Conservation (phyloP, 1,139 yeast genomes). For the Wickerhamomyces sp. region DNA sequence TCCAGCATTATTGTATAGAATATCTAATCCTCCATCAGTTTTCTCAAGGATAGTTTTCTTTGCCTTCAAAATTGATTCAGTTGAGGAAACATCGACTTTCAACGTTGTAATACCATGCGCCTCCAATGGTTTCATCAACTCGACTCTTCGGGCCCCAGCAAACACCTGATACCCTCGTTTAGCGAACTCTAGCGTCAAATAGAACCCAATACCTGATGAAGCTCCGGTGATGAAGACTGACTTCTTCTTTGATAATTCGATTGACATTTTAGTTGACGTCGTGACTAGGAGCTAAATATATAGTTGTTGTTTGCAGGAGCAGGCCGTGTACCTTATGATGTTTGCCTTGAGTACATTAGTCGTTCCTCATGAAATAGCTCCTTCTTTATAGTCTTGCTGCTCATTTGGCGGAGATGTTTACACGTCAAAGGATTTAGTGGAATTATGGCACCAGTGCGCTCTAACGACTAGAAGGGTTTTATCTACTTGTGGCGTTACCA, state of each 20-base stretch:
- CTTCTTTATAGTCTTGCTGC: too few species aligned
- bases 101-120: constrained; percentile 30
- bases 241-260: not conserved
- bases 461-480: too few species aligned
- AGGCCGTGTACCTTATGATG: too few species aligned
- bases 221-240: constrained; percentile 52
- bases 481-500: too few species aligned
- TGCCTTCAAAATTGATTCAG: constrained; percentile 40
- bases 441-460: too few species aligned
- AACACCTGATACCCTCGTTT: constrained; percentile 54
- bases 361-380: too few species aligned
- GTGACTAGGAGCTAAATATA: too few species aligned
- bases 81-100: constrained; percentile 47
- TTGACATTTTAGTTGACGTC: too few species aligned
- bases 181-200: constrained; percentile 57
- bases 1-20: constrained; percentile 63
- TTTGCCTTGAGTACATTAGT: too few species aligned
- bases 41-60: constrained; percentile 31
- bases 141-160: constrained; percentile 65
- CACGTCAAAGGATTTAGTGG: too few species aligned
- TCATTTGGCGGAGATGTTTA: too few species aligned
- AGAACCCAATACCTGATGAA: constrained; percentile 71
- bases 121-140: constrained; percentile 47
- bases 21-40: constrained; percentile 43
- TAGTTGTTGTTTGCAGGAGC: too few species aligned